Conservation (phyloP, 2,329 filamentous ascomycete genomes). For the Colletotrichum sp. region DNA sequence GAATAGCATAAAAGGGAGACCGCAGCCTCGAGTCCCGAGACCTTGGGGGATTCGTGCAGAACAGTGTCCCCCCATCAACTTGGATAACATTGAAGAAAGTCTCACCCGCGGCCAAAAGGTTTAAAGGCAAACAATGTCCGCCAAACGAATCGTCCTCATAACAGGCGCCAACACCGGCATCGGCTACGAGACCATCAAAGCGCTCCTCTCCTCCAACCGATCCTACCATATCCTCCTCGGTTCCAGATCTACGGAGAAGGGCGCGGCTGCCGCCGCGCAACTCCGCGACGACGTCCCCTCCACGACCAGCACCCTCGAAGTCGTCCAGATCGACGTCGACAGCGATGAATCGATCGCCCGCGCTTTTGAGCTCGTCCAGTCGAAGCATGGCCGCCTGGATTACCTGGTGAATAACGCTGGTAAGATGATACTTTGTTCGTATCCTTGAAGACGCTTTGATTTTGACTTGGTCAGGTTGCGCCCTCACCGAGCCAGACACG, state of each 20-base stretch:
- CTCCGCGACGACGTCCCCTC: constrained; percentile 44
- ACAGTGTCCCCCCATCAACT: background rate
- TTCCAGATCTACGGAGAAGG: constrained; percentile 54
- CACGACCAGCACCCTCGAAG: constrained; percentile 44
- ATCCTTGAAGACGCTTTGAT: background rate
- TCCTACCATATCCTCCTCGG: constrained; percentile 62
- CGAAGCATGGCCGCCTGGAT: constrained; percentile 30
- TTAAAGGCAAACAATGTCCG: background rate
- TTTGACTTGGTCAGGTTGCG: background rate
- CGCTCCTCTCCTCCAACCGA: constrained; percentile 49
- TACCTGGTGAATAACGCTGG: constrained; percentile 36
- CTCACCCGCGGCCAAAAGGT: no score
- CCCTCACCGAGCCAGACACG: background rate
- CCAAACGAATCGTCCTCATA: constrained; percentile 50
- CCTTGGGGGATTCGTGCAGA: accelerated
- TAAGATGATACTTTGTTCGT: background rate
- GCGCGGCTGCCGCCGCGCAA: constrained; percentile 45
- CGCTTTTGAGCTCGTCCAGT: constrained; percentile 27
- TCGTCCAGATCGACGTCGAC: constrained; percentile 57
- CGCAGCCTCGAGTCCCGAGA: accelerated
- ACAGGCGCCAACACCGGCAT: constrained; percentile 69
- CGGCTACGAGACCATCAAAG: constrained; percentile 61
- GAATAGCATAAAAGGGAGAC: background rate
- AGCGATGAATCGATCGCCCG: constrained; percentile 49
- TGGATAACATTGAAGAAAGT: no score